Evolutionary conservation across 768 basidiomycete genomes (phyloP).

Genomic region (Calocera viscosa): DNA sequence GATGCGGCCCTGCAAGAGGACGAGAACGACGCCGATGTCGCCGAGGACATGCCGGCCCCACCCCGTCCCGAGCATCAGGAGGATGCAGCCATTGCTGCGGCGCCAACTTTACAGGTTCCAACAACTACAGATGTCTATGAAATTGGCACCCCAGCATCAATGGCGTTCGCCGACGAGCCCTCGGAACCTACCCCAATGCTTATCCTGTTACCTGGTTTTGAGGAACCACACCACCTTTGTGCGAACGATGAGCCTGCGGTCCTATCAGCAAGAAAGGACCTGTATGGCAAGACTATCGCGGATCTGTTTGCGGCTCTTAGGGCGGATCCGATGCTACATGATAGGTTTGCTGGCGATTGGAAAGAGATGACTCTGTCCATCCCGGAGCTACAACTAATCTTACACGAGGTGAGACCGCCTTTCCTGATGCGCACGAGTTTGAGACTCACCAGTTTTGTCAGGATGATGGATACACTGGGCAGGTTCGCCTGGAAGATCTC

Average conservation of each 20-base stretch:
- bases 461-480: background rate
- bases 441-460: background rate
- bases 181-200: background rate
- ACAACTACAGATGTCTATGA: background rate
- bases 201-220: background rate
- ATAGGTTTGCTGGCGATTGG: background rate
- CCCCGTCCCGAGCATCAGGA: background rate
- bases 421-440: background rate
- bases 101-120: background rate
- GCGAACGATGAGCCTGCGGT: background rate
- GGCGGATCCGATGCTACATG: background rate
- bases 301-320: background rate
- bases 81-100: background rate
- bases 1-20: background rate
- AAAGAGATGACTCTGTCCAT: background rate
- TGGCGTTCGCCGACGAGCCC: background rate
- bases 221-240: background rate
- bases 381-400: background rate
- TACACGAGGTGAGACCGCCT: background rate
- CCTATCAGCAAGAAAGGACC: background rate
- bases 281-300: background rate
- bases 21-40: background rate
- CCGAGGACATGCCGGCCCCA: background rate
- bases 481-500: background rate
- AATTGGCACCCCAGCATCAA: background rate